These are phyloP conservation scores for Sphaerosporella brunnea DNA, from an alignment of 495 filamentous ascomycete species.

Conservation along the genomic window DNA sequence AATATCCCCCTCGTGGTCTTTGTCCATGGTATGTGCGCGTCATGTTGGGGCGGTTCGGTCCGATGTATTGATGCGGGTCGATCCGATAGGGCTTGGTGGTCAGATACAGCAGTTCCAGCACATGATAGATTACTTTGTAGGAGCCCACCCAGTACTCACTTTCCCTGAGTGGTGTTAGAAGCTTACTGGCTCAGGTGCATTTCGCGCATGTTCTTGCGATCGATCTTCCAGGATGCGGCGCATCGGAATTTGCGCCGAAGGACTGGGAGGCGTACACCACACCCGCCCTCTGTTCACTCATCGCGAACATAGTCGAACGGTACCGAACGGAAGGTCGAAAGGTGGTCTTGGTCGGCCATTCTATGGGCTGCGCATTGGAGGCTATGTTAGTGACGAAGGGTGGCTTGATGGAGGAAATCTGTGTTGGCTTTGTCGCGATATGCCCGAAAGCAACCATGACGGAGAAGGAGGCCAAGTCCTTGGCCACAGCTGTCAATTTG, in stretches of 20 bases:
- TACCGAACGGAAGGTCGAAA: conserved; percentile 49
- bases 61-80: neutral
- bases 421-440: conserved; percentile 60
- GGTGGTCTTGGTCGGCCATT: conserved; percentile 70
- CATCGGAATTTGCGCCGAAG: conserved; percentile 50
- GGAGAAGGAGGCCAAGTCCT: conserved; percentile 33
- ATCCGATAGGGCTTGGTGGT: conserved; percentile 45
- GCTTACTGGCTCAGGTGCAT: conserved; percentile 35
- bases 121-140: conserved; percentile 53
- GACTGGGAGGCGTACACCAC: conserved; percentile 65
- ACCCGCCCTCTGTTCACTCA: conserved; percentile 54
- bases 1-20: conserved; percentile 78
- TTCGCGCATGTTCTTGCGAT: conserved; percentile 76
- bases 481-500: conserved; percentile 42
- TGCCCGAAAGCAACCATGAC: conserved; percentile 55
- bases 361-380: conserved; percentile 67
- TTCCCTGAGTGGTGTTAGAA: neutral
- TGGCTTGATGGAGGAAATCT: conserved; percentile 37
- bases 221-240: conserved; percentile 76
- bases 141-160: no score
- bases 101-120: conserved; percentile 75
- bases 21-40: conserved; percentile 47
- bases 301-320: conserved; percentile 52
- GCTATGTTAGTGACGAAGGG: conserved; percentile 50
- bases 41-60: neutral